These are phyloP conservation scores for Trichodelitschia bisporula DNA, from an alignment of 495 filamentous ascomycete species.

Conservation along the genomic window DNA sequence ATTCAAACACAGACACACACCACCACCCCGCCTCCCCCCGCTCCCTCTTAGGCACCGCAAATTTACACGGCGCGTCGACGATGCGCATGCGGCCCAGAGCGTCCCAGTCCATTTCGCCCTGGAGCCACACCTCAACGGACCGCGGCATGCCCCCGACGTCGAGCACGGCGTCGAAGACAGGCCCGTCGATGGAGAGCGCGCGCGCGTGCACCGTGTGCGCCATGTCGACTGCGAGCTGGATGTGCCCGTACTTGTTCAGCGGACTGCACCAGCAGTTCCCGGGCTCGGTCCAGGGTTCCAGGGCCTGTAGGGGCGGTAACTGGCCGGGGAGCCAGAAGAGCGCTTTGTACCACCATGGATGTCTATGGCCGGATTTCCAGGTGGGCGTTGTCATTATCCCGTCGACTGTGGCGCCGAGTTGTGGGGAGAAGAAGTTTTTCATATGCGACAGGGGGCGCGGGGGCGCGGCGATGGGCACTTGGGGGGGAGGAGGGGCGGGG, in stretches of 20 bases:
- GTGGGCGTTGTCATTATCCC: constrained; percentile 11
- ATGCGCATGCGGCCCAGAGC: not conserved
- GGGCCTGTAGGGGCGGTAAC: constrained; percentile 17
- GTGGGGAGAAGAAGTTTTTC: constrained; percentile 15
- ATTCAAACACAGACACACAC: constrained; percentile 22
- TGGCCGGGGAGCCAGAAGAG: constrained; percentile 6
- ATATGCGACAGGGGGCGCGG: constrained; percentile 5
- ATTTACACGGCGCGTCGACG: not conserved
- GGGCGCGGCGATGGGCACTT: constrained; percentile 8
- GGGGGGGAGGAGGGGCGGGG: constrained; percentile 6
- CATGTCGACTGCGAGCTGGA: constrained; percentile 24
- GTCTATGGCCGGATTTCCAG: constrained; percentile 3
- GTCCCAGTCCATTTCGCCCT: constrained; percentile 9
- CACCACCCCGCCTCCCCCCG: constrained; percentile 4
- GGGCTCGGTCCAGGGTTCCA: constrained; percentile 31
- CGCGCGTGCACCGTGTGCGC: constrained; percentile 24
- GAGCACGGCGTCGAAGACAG: constrained; percentile 24
- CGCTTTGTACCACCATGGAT: not conserved
- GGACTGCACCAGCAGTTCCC: constrained; percentile 45
- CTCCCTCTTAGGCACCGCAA: constrained; percentile 5
- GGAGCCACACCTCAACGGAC: constrained; percentile 34
- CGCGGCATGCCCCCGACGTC: constrained; percentile 27
- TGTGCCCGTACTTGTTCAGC: constrained; percentile 7
- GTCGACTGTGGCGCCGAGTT: constrained; percentile 7
- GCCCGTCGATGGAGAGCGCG: constrained; percentile 36